Percentiles rank a stretch among this genome's conserved stretches.
These are phyloP conservation scores for Xylaria multiplex DNA, from an alignment of 2,329 filamentous ascomycete genomes.

Conservation along the genomic window DNA sequence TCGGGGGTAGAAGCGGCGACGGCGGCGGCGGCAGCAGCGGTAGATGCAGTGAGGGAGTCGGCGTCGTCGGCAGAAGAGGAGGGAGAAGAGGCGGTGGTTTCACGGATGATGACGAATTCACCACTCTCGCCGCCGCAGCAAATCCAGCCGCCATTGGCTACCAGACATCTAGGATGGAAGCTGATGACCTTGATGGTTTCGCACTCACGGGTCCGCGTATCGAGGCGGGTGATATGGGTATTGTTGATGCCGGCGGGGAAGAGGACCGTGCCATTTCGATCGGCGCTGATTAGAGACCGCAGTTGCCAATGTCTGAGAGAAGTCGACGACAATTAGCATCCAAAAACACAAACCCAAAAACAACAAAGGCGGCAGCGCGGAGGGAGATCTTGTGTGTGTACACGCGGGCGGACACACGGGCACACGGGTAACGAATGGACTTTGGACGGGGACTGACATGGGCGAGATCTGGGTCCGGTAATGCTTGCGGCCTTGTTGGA, in stretches of 20 bases:
- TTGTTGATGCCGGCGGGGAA: slow-evolving; percentile 81
- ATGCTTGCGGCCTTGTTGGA: slow-evolving; percentile 69
- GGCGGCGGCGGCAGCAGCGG: slow-evolving; percentile 41
- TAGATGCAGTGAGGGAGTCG: slow-evolving; percentile 43
- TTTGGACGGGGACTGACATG: slow-evolving; percentile 59
- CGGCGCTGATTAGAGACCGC: slow-evolving; percentile 86
- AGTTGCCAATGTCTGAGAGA: slow-evolving; percentile 81
- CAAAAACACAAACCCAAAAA: background rate
- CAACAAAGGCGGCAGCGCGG: slow-evolving; percentile 1
- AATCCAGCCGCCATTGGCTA: slow-evolving; percentile 87
- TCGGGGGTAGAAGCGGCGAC: slow-evolving; percentile 49
- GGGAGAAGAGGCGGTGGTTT: slow-evolving; percentile 41
- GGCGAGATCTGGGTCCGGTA: slow-evolving; percentile 74
- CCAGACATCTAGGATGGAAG: slow-evolving; percentile 84
- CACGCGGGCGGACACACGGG: background rate
- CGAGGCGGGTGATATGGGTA: slow-evolving; percentile 71
- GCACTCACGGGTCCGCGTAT: slow-evolving; percentile 75
- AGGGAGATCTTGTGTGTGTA: slow-evolving; percentile 1
- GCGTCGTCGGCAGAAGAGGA: slow-evolving; percentile 40
- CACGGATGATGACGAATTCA: slow-evolving; percentile 82
- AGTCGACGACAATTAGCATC: slow-evolving; percentile 24
- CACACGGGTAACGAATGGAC: background rate
- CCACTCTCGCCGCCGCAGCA: slow-evolving; percentile 90
- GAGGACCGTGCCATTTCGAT: slow-evolving; percentile 81
- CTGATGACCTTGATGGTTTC: slow-evolving; percentile 77